Percentiles rank a stretch among this genome's conserved stretches.
Evolutionary conservation across 1,139 yeast genomes (phyloP).

Genomic region (Kodamaea derodonti): DNA sequence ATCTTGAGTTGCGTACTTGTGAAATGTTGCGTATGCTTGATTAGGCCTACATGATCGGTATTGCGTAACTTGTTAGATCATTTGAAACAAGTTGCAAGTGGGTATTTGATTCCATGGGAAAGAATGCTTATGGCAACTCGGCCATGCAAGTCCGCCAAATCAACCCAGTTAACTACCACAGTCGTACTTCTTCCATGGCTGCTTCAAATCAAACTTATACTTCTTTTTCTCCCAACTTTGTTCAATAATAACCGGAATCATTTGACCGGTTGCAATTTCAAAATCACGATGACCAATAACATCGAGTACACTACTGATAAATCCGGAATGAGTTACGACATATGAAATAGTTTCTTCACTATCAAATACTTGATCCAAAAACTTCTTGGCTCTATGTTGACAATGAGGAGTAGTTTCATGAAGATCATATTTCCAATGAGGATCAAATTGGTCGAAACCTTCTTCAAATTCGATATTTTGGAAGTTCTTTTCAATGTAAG

Average conservation of each 20-base stretch:
- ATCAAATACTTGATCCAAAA: constrained; percentile 30
- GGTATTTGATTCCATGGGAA: too few relatives aligned
- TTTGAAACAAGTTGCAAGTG: too few relatives aligned
- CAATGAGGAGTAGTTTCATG: constrained; percentile 27
- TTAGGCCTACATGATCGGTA: too few relatives aligned
- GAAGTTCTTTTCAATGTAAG: constrained; percentile 21
- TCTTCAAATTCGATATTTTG: constrained; percentile 27
- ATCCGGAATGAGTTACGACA: constrained; percentile 33
- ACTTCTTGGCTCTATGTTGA: constrained; percentile 23
- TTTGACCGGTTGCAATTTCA: constrained; percentile 13
- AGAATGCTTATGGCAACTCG: too few relatives aligned
- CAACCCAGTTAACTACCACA: too few relatives aligned
- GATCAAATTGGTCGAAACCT: constrained; percentile 27
- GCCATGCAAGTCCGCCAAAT: too few relatives aligned
- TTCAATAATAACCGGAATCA: constrained; percentile 17
- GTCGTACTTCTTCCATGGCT: constrained; percentile 7
- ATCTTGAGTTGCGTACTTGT: too few relatives aligned
- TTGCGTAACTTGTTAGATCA: too few relatives aligned
- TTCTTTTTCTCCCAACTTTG: constrained; percentile 4
- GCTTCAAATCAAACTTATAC: constrained; percentile 4
- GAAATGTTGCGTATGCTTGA: too few relatives aligned
- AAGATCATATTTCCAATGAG: constrained; percentile 21
- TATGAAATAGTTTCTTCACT: constrained; percentile 27
- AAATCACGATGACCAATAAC: constrained; percentile 24
- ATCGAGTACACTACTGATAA: constrained; percentile 27